Percentiles rank a stretch among this genome's conserved stretches.
Conservation (phyloP, 768 basidiomycete genomes). For the Suillus decipiens region DNA sequence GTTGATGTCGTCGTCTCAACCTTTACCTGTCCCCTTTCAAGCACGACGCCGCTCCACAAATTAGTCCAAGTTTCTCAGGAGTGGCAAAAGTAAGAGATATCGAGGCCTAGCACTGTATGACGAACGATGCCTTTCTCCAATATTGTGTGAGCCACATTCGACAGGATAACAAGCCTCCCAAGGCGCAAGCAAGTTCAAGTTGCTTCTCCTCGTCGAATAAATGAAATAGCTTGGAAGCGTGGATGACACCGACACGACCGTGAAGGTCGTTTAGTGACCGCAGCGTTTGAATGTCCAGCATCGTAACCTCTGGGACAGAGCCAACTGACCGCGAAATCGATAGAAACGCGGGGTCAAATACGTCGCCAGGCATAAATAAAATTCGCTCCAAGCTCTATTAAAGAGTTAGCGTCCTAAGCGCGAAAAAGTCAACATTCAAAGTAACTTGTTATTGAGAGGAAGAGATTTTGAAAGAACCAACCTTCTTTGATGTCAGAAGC, state of each 20-base stretch:
- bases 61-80: slow-evolving; percentile 17
- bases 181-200: slow-evolving; percentile 15
- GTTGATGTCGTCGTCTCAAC: slow-evolving; percentile 1
- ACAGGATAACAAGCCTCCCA: slow-evolving; percentile 23
- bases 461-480: slow-evolving; percentile 11
- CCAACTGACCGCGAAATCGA: slow-evolving; percentile 25
- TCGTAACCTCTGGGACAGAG: slow-evolving; percentile 18
- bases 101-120: slow-evolving; percentile 13
- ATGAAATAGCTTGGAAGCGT: slow-evolving; percentile 47
- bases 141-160: slow-evolving; percentile 18
- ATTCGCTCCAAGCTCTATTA: slow-evolving; percentile 49
- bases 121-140: slow-evolving; percentile 9
- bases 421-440: slow-evolving; percentile 47
- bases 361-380: slow-evolving; percentile 55
- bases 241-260: slow-evolving; percentile 47
- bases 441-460: not conserved
- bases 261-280: slow-evolving; percentile 44
- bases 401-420: slow-evolving; percentile 59
- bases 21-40: slow-evolving; percentile 9
- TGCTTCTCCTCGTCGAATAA: slow-evolving; percentile 23
- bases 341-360: slow-evolving; percentile 46
- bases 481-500: slow-evolving; percentile 37
- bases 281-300: slow-evolving; percentile 32
- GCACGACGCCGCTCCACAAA: slow-evolving; percentile 15
- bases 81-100: slow-evolving; percentile 18